These are phyloP conservation scores for Ambrosiella xylebori DNA, from an alignment of 2,329 filamentous ascomycete species.

Conservation along the genomic window DNA sequence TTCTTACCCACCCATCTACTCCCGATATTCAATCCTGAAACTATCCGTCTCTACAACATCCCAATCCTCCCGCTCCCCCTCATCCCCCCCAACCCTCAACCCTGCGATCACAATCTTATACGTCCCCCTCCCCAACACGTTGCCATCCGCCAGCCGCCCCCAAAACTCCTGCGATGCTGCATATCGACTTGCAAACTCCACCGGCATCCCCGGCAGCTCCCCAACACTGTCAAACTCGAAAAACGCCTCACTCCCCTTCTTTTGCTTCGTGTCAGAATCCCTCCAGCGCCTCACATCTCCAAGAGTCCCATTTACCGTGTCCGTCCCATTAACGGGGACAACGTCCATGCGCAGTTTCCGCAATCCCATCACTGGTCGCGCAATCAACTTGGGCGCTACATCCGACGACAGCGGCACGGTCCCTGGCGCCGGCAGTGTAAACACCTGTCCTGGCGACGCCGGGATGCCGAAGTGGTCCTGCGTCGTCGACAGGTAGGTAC, in stretches of 20 bases:
- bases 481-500: background rate
- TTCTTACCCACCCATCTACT: background rate
- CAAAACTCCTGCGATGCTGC: conserved; percentile 22
- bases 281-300: too few species aligned
- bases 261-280: background rate
- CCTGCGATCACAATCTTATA: conserved; percentile 34
- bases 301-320: background rate
- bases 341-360: background rate
- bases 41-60: conserved; percentile 1
- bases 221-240: background rate
- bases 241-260: background rate
- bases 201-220: background rate
- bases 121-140: conserved; percentile 28
- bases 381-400: background rate
- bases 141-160: conserved; percentile 29
- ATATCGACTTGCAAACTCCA: conserved; percentile 16
- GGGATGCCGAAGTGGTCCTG: background rate
- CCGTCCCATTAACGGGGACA: background rate
- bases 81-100: conserved; percentile 31
- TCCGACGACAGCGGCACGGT: too few species aligned
- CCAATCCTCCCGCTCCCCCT: background rate
- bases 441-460: background rate
- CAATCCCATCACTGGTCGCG: background rate
- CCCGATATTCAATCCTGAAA: background rate
- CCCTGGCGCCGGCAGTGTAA: background rate